These are phyloP conservation scores for Capniomyces stellatus DNA, from an alignment of 371 early-diverging fungal species.

Conservation along the genomic window DNA sequence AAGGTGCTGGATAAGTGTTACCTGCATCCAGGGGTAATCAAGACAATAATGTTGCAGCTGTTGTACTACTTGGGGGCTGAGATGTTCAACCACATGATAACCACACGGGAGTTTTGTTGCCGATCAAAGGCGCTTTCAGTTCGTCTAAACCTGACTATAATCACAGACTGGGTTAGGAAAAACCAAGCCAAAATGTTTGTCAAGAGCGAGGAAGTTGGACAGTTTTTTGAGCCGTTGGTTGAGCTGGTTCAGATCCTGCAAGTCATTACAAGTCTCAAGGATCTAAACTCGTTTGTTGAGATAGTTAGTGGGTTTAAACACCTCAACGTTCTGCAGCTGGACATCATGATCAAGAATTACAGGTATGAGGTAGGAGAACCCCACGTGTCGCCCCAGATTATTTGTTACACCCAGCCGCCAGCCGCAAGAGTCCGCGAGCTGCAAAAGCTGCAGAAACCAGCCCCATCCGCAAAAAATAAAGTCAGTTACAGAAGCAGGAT, in stretches of 20 bases:
- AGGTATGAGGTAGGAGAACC: conserved; percentile 70
- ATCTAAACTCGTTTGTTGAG: conserved; percentile 48
- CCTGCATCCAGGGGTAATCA: conserved; percentile 8
- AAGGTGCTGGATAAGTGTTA: conserved; percentile 19
- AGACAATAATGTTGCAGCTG: conserved; percentile 26
- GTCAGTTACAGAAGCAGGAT: too few species aligned
- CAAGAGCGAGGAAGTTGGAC: conserved; percentile 4
- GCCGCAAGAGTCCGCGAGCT: not conserved
- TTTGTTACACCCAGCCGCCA: not conserved
- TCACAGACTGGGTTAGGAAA: conserved; percentile 70
- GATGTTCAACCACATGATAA: conserved; percentile 65
- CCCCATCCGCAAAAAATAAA: too few species aligned
- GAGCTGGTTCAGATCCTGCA: conserved; percentile 69
- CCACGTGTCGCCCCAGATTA: not conserved
- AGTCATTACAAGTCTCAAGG: conserved; percentile 45
- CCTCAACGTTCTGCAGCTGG: conserved; percentile 51
- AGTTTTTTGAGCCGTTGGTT: conserved; percentile 35
- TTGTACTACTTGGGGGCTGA: conserved; percentile 54
- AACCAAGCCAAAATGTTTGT: not conserved
- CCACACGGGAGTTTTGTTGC: conserved; percentile 46
- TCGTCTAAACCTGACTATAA: conserved; percentile 53
- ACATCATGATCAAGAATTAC: conserved; percentile 49
- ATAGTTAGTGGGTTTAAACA: conserved; percentile 41
- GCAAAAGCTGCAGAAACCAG: too few species aligned
- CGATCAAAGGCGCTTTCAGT: conserved; percentile 69